A percentile compares a stretch with the other conserved stretches of the same genome.
phyloP scores from a whole-genome alignment of 345 rosid genomes.

The Tarenaya hassleriana region DNA sequence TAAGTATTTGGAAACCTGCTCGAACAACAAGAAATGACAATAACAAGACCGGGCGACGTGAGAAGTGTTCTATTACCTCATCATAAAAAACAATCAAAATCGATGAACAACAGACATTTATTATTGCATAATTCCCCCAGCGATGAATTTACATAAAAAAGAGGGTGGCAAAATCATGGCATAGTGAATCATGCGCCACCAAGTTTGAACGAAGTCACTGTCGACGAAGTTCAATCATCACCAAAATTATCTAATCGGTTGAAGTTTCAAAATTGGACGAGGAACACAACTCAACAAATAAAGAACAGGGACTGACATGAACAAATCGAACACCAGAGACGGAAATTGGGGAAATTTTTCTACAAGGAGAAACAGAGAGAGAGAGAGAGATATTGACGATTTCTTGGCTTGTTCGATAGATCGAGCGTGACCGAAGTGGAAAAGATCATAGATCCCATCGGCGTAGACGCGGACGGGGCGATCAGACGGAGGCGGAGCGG shows the following conservation, averaged over 20 bases:
- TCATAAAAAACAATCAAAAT: neutral
- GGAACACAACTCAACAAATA: conserved; percentile 15
- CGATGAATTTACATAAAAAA: neutral
- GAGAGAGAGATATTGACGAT: conserved; percentile 38
- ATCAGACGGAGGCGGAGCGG: conserved; percentile 33
- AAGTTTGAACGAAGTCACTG: neutral
- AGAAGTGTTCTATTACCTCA: neutral
- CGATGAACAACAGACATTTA: conserved; percentile 10
- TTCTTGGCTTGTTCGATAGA: conserved; percentile 94
- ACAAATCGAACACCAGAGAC: neutral
- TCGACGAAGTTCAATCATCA: conserved; percentile 5
- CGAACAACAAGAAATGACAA: conserved; percentile 9
- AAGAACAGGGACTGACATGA: conserved; percentile 7
- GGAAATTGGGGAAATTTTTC: neutral
- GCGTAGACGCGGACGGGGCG: conserved; percentile 85
- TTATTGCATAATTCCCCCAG: conserved; percentile 6
- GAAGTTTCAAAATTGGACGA: neutral
- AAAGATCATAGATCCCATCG: conserved; percentile 98
- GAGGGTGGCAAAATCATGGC: conserved; percentile 1
- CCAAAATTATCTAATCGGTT: neutral
- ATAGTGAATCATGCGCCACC: neutral
- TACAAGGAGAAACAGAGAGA: neutral
- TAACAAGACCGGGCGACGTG: neutral
- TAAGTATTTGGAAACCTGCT: conserved; percentile 73
- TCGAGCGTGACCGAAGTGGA: conserved; percentile 95